Percentiles rank a stretch among this genome's conserved stretches.
These are phyloP conservation scores for Colletotrichum liriopes DNA, from an alignment of 2,329 filamentous ascomycete genomes.

Conservation along the genomic window DNA sequence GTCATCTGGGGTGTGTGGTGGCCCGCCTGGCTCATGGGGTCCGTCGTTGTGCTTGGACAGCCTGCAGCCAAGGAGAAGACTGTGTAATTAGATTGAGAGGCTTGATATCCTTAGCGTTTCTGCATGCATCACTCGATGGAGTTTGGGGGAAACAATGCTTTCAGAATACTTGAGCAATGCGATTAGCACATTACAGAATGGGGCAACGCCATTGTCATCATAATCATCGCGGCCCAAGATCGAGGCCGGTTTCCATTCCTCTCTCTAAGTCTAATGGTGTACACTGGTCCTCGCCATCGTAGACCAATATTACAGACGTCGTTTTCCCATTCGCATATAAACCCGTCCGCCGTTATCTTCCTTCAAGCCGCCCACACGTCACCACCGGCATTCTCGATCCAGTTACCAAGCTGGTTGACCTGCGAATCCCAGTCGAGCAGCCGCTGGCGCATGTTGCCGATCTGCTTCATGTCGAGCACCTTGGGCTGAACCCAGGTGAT, in stretches of 20 bases:
- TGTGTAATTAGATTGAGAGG: not conserved
- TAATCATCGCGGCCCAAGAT: slow-evolving; percentile 31
- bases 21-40: slow-evolving; percentile 87
- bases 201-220: slow-evolving; percentile 28
- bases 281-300: slow-evolving; percentile 30
- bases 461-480: slow-evolving; percentile 95
- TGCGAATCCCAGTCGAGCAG: slow-evolving; percentile 96
- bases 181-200: slow-evolving; percentile 5
- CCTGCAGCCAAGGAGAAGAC: slow-evolving; percentile 5
- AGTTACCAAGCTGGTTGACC: slow-evolving; percentile 96
- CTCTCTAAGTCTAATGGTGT: slow-evolving; percentile 42
- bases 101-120: not conserved
- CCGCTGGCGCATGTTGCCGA: slow-evolving; percentile 89
- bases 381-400: slow-evolving; percentile 94
- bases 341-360: not conserved
- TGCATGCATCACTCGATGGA: not conserved
- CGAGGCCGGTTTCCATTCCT: slow-evolving; percentile 22
- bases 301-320: slow-evolving; percentile 29
- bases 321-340: slow-evolving; percentile 13
- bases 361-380: slow-evolving; percentile 92
- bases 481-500: slow-evolving; percentile 99
- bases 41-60: slow-evolving; percentile 66
- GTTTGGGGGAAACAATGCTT: not conserved
- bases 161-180: not conserved
- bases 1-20: slow-evolving; percentile 97